Evolutionary conservation across 2,329 filamentous ascomycete genomes (phyloP).

Genomic region (Diplodia scrobiculata): DNA sequence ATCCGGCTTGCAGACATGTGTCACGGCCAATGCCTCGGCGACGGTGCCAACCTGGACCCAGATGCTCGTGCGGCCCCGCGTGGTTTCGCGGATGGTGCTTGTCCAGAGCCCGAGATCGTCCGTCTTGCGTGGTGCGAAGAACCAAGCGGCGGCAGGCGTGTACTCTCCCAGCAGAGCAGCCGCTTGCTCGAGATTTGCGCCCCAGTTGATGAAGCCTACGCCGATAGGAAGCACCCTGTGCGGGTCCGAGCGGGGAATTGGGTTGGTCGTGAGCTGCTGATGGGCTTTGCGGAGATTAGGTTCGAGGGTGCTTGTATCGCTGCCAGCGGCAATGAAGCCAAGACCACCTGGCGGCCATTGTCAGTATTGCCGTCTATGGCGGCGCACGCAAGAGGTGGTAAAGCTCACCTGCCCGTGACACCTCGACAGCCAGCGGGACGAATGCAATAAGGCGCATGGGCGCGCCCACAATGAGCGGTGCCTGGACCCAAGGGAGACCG

Average conservation of each 20-base stretch:
- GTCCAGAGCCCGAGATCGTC: constrained; percentile 43
- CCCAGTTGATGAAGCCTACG: constrained; percentile 64
- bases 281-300: constrained; percentile 38
- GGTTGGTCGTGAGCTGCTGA: constrained; percentile 34
- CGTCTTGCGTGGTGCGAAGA: constrained; percentile 61
- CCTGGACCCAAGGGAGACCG: constrained; percentile 60
- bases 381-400: not conserved
- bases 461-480: constrained; percentile 62
- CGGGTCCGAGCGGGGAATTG: constrained; percentile 37
- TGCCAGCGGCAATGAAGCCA: constrained; percentile 52
- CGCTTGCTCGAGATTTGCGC: constrained; percentile 48
- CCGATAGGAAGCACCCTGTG: constrained; percentile 54
- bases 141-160: constrained; percentile 64
- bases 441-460: constrained; percentile 69
- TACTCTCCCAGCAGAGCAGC: constrained; percentile 57
- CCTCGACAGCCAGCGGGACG: constrained; percentile 60
- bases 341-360: constrained; percentile 44
- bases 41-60: constrained; percentile 67
- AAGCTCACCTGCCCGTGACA: constrained; percentile 56
- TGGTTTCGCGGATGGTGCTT: constrained; percentile 38
- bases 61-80: constrained; percentile 48
- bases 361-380: not conserved
- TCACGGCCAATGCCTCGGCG: constrained; percentile 55
- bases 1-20: constrained; percentile 54
- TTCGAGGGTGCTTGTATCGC: constrained; percentile 43